Conservation (phyloP, 768 basidiomycete species). For the Tephrocybe rancida region DNA sequence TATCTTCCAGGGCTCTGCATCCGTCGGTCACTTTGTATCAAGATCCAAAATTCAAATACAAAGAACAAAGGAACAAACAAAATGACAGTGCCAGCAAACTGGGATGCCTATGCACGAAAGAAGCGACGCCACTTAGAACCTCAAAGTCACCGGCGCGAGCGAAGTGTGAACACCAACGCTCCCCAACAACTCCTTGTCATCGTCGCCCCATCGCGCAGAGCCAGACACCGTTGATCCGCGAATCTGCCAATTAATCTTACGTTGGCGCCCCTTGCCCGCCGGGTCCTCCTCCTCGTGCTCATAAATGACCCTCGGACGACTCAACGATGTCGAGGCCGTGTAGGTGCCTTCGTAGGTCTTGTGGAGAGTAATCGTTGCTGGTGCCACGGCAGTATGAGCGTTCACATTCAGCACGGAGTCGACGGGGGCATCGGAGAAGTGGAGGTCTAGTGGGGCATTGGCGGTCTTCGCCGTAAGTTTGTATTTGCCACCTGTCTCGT, state of each 20-base stretch:
- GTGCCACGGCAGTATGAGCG: slow-evolving; percentile 16
- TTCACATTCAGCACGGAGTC: slow-evolving; percentile 18
- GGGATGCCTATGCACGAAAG: no score
- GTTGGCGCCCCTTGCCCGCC: slow-evolving; percentile 15
- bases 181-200: not conserved
- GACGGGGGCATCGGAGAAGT: slow-evolving; percentile 16
- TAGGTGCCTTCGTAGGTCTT: slow-evolving; percentile 22
- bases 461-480: slow-evolving; percentile 14
- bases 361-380: slow-evolving; percentile 16
- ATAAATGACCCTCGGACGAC: not conserved
- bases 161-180: slow-evolving; percentile 16
- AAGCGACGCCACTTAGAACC: not conserved
- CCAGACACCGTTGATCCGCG: slow-evolving; percentile 6
- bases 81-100: no score
- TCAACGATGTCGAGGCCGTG: slow-evolving; percentile 10
- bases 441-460: slow-evolving; percentile 9
- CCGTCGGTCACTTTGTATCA: no score
- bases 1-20: no score
- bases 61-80: no score
- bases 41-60: no score
- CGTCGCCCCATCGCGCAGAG: slow-evolving; percentile 11
- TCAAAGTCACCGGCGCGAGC: slow-evolving; percentile 11
- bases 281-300: slow-evolving; percentile 18
- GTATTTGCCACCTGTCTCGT: slow-evolving; percentile 17
- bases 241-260: slow-evolving; percentile 4